Evolutionary conservation across 2,329 filamentous ascomycete species (phyloP), one percentile per base, ranked within the genome.

Genomic region (Penicillium sp.): DNA sequence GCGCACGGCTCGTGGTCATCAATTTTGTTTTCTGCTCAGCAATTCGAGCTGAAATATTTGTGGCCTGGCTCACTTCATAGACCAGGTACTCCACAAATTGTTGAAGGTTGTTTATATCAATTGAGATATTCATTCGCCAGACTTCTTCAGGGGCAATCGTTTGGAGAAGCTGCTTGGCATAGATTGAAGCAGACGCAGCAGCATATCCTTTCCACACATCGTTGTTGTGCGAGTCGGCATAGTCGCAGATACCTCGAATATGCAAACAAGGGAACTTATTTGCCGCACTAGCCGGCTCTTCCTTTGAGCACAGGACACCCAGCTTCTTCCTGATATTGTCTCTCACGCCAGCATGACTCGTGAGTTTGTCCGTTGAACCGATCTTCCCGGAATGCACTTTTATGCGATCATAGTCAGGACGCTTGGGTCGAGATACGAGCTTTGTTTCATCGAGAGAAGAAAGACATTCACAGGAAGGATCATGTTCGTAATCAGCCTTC

Each of bases 181-280:
- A 49, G 1, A 49, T 25, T 23, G 47, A 40, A 27, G 47, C 47
- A 25, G 47, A 33, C 14, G 47, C 47, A 25, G 47, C 47, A 15
- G 47, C 47, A 26, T 37, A 49, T 2, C 47, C 47, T 27, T 49
- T 40, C 47, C 47, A 49, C 2, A 6, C n/a, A 2, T 49, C 23
- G 6, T 23, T 25, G 1, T 22, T 41, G 25, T 49, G 47, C 1
- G 47, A 41, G 9, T 49, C 47, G 4, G 47, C 37, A 6, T 49
- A 49, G n/a, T 41, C n/a, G 25, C 47, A 42, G 27, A 49, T 49
- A 2, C 47, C 47, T 27, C 47, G 47, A 42, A 49, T 40, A 14
- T 49, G 47, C 5, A 49, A 11, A 41, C 47, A 49, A 15, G 47
- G 33, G 2, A 49, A 41, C 14, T 27, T 42, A n/a, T 49, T 48